These are phyloP conservation scores for Vitis hybrid DNA, from an alignment of 177 flowering plant genomes.

Conservation along the genomic window DNA sequence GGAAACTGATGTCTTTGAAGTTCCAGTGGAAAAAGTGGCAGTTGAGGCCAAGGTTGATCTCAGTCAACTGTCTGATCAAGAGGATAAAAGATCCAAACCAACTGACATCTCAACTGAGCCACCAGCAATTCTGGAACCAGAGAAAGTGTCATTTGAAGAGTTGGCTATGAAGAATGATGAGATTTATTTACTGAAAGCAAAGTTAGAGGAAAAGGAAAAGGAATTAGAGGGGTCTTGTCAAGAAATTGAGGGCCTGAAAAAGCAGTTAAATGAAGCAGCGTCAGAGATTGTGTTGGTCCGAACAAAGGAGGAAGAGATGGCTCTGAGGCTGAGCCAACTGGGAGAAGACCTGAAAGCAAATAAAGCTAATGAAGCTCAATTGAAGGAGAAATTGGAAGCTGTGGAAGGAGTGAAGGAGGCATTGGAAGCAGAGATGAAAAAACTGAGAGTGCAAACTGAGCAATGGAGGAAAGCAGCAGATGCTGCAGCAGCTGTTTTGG, in stretches of 20 bases:
- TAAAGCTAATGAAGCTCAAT: conserved; percentile 16
- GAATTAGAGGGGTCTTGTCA: conserved; percentile 32
- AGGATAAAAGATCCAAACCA: conserved; percentile 28
- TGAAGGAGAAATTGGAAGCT: conserved; percentile 40
- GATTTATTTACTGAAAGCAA: conserved; percentile 38
- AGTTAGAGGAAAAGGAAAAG: conserved; percentile 50
- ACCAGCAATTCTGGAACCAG: conserved; percentile 20
- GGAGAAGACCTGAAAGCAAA: conserved; percentile 48
- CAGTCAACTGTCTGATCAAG: conserved; percentile 13
- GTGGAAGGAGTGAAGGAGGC: conserved; percentile 39
- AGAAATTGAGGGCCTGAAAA: conserved; percentile 54
- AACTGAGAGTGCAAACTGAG: conserved; percentile 58
- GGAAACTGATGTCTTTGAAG: conserved; percentile 86
- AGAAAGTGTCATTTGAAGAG: conserved; percentile 27
- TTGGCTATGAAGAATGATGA: conserved; percentile 46
- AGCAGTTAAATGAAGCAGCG: conserved; percentile 39
- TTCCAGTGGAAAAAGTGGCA: conserved; percentile 35
- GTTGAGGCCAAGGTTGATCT: conserved; percentile 25
- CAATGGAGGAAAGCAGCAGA: conserved; percentile 78
- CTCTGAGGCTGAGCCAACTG: conserved; percentile 32
- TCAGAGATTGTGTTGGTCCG: conserved; percentile 33
- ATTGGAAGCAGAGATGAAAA: conserved; percentile 57
- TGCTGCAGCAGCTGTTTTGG: conserved; percentile 62
- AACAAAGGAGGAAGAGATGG: conserved; percentile 46
- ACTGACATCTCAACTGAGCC: conserved; percentile 22